phyloP scores from a whole-genome alignment of 2,329 filamentous ascomycete genomes.

The Fusarium nematophilum region DNA sequence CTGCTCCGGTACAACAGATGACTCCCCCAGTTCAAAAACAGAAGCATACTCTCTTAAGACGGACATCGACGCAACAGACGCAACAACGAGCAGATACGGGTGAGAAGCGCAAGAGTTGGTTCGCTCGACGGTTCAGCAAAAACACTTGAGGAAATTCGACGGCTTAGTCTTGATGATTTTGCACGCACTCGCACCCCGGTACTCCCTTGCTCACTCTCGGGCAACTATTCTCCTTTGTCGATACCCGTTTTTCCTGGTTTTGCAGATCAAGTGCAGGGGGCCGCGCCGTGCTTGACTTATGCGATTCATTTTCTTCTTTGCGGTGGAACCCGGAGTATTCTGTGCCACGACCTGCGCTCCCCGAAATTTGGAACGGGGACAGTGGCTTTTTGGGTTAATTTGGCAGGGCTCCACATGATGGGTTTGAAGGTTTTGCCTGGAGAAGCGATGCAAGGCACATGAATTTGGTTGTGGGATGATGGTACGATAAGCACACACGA shows the following conservation, averaged over 20 bases:
- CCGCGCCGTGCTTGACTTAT: background rate
- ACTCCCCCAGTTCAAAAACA: constrained; percentile 43
- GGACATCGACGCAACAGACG: constrained; percentile 43
- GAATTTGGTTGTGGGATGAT: constrained; percentile 41
- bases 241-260: constrained; percentile 41
- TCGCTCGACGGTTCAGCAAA: constrained; percentile 84
- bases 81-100: constrained; percentile 41
- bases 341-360: constrained; percentile 16
- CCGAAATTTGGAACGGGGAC: background rate
- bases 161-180: constrained; percentile 10
- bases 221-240: constrained; percentile 41
- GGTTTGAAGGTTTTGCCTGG: constrained; percentile 13
- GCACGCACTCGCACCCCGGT: constrained; percentile 6
- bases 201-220: constrained; percentile 24
- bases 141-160: constrained; percentile 39
- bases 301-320: constrained; percentile 11
- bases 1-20: constrained; percentile 28
- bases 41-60: constrained; percentile 44
- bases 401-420: constrained; percentile 24
- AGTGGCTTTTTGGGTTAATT: constrained; percentile 25
- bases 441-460: constrained; percentile 36
- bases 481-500: constrained; percentile 41
- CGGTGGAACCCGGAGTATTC: constrained; percentile 13
- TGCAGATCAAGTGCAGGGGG: constrained; percentile 7
- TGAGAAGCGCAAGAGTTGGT: constrained; percentile 92